Percentiles rank a stretch among this genome's conserved stretches.
These are phyloP conservation scores for Lophiotrema nucula DNA, from an alignment of 495 filamentous ascomycete species.

Conservation along the genomic window DNA sequence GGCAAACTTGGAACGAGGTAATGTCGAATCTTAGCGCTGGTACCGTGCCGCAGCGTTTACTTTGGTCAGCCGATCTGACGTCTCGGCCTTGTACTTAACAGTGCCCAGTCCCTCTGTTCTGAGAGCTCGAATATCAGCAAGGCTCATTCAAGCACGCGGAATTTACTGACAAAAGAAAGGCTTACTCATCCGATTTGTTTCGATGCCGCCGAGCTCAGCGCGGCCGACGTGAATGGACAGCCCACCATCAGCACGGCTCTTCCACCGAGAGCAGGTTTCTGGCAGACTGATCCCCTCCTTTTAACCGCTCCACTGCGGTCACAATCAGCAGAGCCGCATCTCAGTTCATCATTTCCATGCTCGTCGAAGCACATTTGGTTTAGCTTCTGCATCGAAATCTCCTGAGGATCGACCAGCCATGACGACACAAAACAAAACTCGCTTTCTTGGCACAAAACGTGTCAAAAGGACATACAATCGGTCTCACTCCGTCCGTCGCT, in stretches of 20 bases:
- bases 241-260: slow-evolving; percentile 14
- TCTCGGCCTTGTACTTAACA: slow-evolving; percentile 25
- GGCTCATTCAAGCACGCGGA: background rate
- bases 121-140: slow-evolving; percentile 9
- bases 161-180: slow-evolving; percentile 27
- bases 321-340: slow-evolving; percentile 27
- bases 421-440: background rate
- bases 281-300: slow-evolving; percentile 24
- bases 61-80: slow-evolving; percentile 17
- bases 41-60: background rate
- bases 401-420: background rate
- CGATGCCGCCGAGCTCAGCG: background rate
- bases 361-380: slow-evolving; percentile 4
- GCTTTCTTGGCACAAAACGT: slow-evolving; percentile 11
- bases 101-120: slow-evolving; percentile 11
- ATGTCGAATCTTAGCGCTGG: background rate
- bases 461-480: slow-evolving; percentile 1
- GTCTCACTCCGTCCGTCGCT: background rate
- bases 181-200: slow-evolving; percentile 16
- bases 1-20: slow-evolving; percentile 22
- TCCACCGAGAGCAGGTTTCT: slow-evolving; percentile 1
- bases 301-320: slow-evolving; percentile 5
- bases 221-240: background rate
- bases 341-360: background rate
- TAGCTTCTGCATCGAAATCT: background rate